Base-by-base conservation (phyloP, 2,329 filamentous ascomycete genomes). In the Bimuria novae-zelandiae region DNA sequence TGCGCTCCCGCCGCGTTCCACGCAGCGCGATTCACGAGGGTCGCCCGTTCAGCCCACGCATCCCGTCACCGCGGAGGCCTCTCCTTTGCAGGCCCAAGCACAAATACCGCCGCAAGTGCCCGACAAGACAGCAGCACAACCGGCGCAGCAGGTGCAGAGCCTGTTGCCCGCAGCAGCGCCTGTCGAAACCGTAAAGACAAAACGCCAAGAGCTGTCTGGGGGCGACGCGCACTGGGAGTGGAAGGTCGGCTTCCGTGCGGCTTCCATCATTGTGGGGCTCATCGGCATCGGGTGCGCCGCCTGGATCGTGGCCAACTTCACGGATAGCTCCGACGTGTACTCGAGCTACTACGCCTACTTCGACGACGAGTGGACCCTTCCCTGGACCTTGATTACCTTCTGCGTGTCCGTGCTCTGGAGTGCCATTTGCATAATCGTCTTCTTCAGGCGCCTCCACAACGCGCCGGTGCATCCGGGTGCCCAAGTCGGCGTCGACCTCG, bases 401-500 rank as follows among this genome's bases (percentile, higher is more conserved):
- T 43, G 49, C 17, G 40, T 64, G 8, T 68, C 69, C 10, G 49
- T 71, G 30, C n/a, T 71, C 39, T 75, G 67, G 68, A 64, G 65
- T 49, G 8, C 48, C 22, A 44, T 65, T 3, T 69, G 64, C 56
- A 54, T 72, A 19, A 19, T 63, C 23, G 47, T 67, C 14, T 61
- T 73, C 37, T 37, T 71, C 21, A 17, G 64, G 10, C 62, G 63
- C 44, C 54, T 49, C 4, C 44, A 51, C 1, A 63, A 65, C 37
- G 56, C 55, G 1, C 63, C 69, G 8, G 57, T 73, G 1, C 71
- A 75, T 50, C 71, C 72, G 3, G 71, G 72, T 16, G 47, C 59
- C 5, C 66, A 64, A 27, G 71, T 75, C n/a, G 57, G 67, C 10
- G 53, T 72, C 41, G 70, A 75, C 43, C 61, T 75, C 1, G 37